Conservation (phyloP, 352 stramenopile genomes). For the Globisporangium emineosum region DNA sequence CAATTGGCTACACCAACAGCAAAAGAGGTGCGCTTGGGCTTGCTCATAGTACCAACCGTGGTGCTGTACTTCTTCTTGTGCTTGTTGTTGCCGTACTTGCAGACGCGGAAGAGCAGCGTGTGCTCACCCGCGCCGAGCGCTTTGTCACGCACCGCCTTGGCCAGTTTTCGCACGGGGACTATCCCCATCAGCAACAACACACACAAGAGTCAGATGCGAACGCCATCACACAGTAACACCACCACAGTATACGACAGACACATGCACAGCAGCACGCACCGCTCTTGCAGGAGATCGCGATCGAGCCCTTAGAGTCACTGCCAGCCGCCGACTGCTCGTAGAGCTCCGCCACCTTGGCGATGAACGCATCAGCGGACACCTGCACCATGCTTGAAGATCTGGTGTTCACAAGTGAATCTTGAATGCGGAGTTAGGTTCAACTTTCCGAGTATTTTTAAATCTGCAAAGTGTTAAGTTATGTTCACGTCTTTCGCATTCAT, state of each 20-base stretch:
- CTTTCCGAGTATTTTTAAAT: too few species aligned
- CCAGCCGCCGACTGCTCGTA: conserved; percentile 32
- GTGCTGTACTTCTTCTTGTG: conserved; percentile 87
- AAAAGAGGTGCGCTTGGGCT: background rate
- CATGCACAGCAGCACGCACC: conserved; percentile 26
- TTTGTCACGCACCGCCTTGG: conserved; percentile 20
- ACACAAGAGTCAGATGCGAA: background rate
- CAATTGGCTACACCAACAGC: background rate
- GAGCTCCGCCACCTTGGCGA: conserved; percentile 54
- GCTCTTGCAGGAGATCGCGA: conserved; percentile 68
- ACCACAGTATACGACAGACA: background rate
- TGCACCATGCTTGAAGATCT: too few species aligned
- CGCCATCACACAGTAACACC: conserved; percentile 7
- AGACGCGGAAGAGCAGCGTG: conserved; percentile 70
- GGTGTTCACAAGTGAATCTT: too few species aligned
- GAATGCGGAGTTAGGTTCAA: too few species aligned
- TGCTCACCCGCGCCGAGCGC: conserved; percentile 41
- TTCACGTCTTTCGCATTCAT: too few species aligned
- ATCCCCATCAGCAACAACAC: background rate
- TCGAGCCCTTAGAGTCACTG: conserved; percentile 43
- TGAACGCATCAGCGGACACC: conserved; percentile 61
- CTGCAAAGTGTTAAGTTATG: too few species aligned
- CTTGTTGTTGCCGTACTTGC: conserved; percentile 85
- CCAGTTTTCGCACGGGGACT: conserved; percentile 20
- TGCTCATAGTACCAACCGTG: conserved; percentile 30